These are phyloP conservation scores for Aspergillus baeticus DNA, from an alignment of 495 filamentous ascomycete genomes.

Conservation along the genomic window DNA sequence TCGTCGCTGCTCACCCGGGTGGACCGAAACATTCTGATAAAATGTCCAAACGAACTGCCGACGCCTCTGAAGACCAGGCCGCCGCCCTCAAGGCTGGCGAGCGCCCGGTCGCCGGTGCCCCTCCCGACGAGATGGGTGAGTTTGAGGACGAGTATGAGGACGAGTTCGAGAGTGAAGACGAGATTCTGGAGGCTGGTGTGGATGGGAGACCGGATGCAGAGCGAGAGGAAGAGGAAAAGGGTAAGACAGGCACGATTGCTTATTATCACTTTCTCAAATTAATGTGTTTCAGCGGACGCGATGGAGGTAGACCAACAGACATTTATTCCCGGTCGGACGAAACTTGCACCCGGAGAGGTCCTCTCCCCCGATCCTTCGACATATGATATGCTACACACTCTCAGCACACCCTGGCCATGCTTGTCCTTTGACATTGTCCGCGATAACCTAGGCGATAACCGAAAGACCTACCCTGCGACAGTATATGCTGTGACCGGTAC, in stretches of 20 bases:
- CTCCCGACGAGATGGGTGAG: conserved; percentile 22
- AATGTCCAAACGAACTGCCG: conserved; percentile 71
- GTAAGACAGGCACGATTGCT: conserved; percentile 33
- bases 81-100: conserved; percentile 67
- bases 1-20: conserved; percentile 17
- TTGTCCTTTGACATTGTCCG: conserved; percentile 91
- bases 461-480: conserved; percentile 86
- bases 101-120: conserved; percentile 51
- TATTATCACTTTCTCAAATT: background rate
- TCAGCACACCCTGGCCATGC: conserved; percentile 93
- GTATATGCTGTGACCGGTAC: conserved; percentile 93
- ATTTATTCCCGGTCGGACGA: conserved; percentile 88
- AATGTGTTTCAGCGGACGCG: conserved; percentile 54
- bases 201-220: conserved; percentile 92
- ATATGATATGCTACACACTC: conserved; percentile 93
- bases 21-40: conserved; percentile 18
- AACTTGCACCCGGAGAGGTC: conserved; percentile 83
- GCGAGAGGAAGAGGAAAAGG: conserved; percentile 78
- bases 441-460: conserved; percentile 85
- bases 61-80: conserved; percentile 52
- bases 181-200: conserved; percentile 90
- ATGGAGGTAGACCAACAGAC: conserved; percentile 93
- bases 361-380: conserved; percentile 85
- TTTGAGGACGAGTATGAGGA: conserved; percentile 25
- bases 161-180: conserved; percentile 64